Percentiles rank a stretch among this genome's conserved stretches.
Evolutionary conservation across 495 filamentous ascomycete species (phyloP).

Genomic region (Xylaria acuta): DNA sequence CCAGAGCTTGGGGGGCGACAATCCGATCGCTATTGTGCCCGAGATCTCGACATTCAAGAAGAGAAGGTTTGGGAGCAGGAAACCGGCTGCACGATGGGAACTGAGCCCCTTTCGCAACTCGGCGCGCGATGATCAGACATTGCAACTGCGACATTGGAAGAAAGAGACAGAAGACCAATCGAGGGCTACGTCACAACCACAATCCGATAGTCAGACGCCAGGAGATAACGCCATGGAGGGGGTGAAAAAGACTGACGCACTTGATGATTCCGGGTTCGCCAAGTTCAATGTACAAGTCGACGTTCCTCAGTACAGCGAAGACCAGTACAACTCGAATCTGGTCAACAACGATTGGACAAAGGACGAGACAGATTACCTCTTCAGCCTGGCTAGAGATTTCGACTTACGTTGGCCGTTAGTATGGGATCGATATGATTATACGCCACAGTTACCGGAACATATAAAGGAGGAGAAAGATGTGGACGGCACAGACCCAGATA

Average conservation of each 20-base stretch:
- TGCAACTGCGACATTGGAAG: conserved; percentile 74
- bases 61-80: conserved; percentile 54
- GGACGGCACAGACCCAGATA: conserved; percentile 40
- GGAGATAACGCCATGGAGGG: conserved; percentile 25
- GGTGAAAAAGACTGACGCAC: conserved; percentile 32
- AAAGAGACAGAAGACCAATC: conserved; percentile 48
- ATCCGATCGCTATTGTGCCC: conserved; percentile 55
- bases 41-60: conserved; percentile 55
- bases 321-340: conserved; percentile 80
- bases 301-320: conserved; percentile 79
- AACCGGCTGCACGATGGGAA: conserved; percentile 69
- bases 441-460: conserved; percentile 49
- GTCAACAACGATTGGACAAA: conserved; percentile 80
- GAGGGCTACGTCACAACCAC: conserved; percentile 28
- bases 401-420: conserved; percentile 92
- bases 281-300: conserved; percentile 84
- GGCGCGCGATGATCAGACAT: conserved; percentile 53
- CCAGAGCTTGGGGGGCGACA: conserved; percentile 62
- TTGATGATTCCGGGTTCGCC: conserved; percentile 64
- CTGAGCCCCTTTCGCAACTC: conserved; percentile 61
- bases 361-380: conserved; percentile 90
- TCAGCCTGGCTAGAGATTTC: conserved; percentile 73
- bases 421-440: conserved; percentile 88
- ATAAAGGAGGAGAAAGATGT: conserved; percentile 36
- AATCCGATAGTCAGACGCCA: conserved; percentile 26